Base-by-base conservation (phyloP, 257 asterid species). In the Scutellaria barbata region DNA sequence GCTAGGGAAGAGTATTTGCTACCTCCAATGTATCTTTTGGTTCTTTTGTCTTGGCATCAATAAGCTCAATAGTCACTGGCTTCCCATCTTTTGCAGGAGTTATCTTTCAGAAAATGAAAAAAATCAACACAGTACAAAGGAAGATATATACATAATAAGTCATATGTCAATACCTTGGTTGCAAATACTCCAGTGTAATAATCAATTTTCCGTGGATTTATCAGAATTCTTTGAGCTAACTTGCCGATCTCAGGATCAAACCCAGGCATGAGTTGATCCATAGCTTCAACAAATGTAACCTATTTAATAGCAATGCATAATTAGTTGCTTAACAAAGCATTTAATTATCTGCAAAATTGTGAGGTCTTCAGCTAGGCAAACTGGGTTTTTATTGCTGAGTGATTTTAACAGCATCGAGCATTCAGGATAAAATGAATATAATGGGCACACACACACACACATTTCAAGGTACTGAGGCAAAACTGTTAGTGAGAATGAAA, bases 31-130 rank as follows among this genome's bases (percentile, higher is more conserved):
- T 85, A 63, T 84, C 96, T 80, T 89, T 92, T 13, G 80, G 89
- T 78, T 89, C 92, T 83, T 85, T 92, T 46, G 96, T 92, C 89
- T 92, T 92, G 68, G 98, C 96, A 88, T 92, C 96, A 80, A 82
- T 89, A 65, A 92, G 95, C 88, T 92, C 96, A 73, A 92, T 89
- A 46, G 67, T 78, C 66, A 92, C 98, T 20, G 98, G 96, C 68
- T 85, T 89, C 81, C 96, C 98, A 84, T 92, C 90, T 82, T 81
- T 92, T 53, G 96, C 98, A 39, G 96, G 96, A 75, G 98, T 92
- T 52, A 92, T 84, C 98, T 92, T 69, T 53, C 53, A 71, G 61
- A 12, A 57, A 22, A 56, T 48, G 33, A 48, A 4, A 66, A 22
- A 47, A 58, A 22, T 71, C 69, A 71, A 64, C 30, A 54, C n/a